Evolutionary conservation across 306 rosid genomes (phyloP).

Genomic region (Trifolium subterraneum): DNA sequence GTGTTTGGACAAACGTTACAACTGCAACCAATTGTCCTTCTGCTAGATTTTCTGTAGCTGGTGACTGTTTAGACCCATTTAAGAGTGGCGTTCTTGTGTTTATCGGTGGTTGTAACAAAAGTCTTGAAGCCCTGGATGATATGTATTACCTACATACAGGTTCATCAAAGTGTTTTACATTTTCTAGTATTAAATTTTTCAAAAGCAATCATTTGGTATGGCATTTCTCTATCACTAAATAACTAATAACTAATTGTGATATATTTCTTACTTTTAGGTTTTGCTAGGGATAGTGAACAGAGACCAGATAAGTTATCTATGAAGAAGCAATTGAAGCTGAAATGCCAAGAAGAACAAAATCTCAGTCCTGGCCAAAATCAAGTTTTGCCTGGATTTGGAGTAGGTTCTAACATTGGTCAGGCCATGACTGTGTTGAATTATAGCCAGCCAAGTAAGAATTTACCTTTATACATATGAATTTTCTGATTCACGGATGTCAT

Average conservation of each 20-base stretch:
- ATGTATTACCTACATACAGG: slow-evolving; percentile 95
- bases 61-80: slow-evolving; percentile 87
- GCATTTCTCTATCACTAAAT: slow-evolving; percentile 33
- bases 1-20: slow-evolving; percentile 78
- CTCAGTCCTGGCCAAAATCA: slow-evolving; percentile 58
- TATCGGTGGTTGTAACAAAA: slow-evolving; percentile 95
- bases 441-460: slow-evolving; percentile 67
- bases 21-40: slow-evolving; percentile 74
- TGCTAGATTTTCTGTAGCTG: slow-evolving; percentile 95
- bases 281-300: slow-evolving; percentile 69
- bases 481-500: slow-evolving; percentile 30
- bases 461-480: neutral
- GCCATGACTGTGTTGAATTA: slow-evolving; percentile 49
- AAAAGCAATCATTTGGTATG: slow-evolving; percentile 24
- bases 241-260: slow-evolving; percentile 34
- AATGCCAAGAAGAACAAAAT: slow-evolving; percentile 94
- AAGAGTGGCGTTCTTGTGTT: slow-evolving; percentile 85
- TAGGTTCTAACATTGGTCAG: slow-evolving; percentile 57
- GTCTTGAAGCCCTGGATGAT: slow-evolving; percentile 93
- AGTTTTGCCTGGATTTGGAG: slow-evolving; percentile 60
- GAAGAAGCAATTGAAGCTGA: slow-evolving; percentile 89
- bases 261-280: slow-evolving; percentile 62
- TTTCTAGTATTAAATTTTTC: slow-evolving; percentile 19
- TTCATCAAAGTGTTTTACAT: slow-evolving; percentile 42
- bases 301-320: slow-evolving; percentile 88